These are phyloP conservation scores for Acidiella bohemica DNA, from an alignment of 495 filamentous ascomycete species.

Conservation along the genomic window DNA sequence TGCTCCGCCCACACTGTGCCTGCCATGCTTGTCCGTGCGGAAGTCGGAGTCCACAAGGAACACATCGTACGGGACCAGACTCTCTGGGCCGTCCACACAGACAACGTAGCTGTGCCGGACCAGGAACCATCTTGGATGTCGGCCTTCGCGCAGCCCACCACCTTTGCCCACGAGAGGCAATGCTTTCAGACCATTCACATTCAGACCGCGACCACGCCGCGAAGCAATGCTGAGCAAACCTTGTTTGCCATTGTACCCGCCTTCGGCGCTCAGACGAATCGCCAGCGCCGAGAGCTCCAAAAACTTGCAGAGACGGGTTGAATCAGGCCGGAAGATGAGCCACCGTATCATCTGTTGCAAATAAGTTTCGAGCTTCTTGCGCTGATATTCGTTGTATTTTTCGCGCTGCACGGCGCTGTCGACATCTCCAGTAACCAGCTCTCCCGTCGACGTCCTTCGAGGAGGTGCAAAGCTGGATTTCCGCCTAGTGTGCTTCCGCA, in stretches of 20 bases:
- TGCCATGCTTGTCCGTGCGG: constrained; percentile 54
- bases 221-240: constrained; percentile 46
- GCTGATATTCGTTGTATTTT: constrained; percentile 53
- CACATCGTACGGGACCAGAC: constrained; percentile 98
- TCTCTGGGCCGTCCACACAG: constrained; percentile 92
- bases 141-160: too few relatives aligned
- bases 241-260: constrained; percentile 96
- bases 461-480: constrained; percentile 43
- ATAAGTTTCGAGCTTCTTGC: constrained; percentile 78
- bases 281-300: constrained; percentile 87
- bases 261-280: constrained; percentile 87
- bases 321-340: constrained; percentile 89
- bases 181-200: too few relatives aligned
- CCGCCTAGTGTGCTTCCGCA: constrained; percentile 43
- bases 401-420: constrained; percentile 23
- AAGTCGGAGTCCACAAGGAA: constrained; percentile 85
- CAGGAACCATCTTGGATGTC: constrained; percentile 91
- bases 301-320: constrained; percentile 91
- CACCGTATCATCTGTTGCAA: constrained; percentile 87
- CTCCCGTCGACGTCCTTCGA: constrained; percentile 45
- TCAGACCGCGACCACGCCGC: too few relatives aligned
- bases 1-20: constrained; percentile 39
- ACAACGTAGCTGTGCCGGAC: constrained; percentile 96
- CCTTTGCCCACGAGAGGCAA: too few relatives aligned
- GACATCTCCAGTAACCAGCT: constrained; percentile 16